Percentiles rank a stretch among this genome's conserved stretches.
phyloP scores from a whole-genome alignment of 108 stramenopile genomes.

The Discostella pseudostelligera region DNA sequence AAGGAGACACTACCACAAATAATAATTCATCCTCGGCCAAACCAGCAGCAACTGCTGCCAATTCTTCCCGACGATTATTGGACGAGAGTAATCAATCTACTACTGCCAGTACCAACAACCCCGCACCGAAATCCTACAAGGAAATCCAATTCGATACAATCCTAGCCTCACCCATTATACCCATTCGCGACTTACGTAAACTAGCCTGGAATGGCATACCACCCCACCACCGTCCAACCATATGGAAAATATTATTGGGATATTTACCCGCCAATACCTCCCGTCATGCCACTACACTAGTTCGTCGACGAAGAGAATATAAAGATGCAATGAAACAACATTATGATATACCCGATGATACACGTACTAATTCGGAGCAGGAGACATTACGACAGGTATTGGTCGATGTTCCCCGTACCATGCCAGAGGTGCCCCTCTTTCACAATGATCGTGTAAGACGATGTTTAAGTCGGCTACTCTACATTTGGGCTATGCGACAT shows the following conservation, averaged over 20 bases:
- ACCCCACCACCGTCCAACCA: slow-evolving; percentile 56
- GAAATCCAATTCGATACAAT: slow-evolving; percentile 64
- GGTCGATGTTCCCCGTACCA: slow-evolving; percentile 96
- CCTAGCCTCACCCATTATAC: slow-evolving; percentile 53
- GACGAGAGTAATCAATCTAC: slow-evolving; percentile 86
- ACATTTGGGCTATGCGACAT: slow-evolving; percentile 97
- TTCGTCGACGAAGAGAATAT: slow-evolving; percentile 82
- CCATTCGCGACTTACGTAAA: slow-evolving; percentile 63
- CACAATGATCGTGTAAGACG: slow-evolving; percentile 88
- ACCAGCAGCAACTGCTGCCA: too few relatives aligned
- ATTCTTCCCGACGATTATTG: slow-evolving; percentile 18
- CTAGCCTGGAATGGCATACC: slow-evolving; percentile 86
- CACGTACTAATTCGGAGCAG: slow-evolving; percentile 87
- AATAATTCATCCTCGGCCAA: too few relatives aligned
- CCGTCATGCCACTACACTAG: slow-evolving; percentile 57
- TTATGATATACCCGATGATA: slow-evolving; percentile 82
- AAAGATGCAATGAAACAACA: slow-evolving; percentile 78
- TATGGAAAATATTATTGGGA: slow-evolving; percentile 81
- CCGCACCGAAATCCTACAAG: slow-evolving; percentile 49
- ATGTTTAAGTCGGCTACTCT: slow-evolving; percentile 80
- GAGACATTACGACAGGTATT: slow-evolving; percentile 94
- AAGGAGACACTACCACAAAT: too few relatives aligned
- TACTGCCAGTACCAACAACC: too few relatives aligned
- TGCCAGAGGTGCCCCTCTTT: slow-evolving; percentile 91
- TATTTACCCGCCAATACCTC: slow-evolving; percentile 75